Conservation (phyloP, 176 grass and related monocot genomes). For the Eragrostis nindensis region DNA sequence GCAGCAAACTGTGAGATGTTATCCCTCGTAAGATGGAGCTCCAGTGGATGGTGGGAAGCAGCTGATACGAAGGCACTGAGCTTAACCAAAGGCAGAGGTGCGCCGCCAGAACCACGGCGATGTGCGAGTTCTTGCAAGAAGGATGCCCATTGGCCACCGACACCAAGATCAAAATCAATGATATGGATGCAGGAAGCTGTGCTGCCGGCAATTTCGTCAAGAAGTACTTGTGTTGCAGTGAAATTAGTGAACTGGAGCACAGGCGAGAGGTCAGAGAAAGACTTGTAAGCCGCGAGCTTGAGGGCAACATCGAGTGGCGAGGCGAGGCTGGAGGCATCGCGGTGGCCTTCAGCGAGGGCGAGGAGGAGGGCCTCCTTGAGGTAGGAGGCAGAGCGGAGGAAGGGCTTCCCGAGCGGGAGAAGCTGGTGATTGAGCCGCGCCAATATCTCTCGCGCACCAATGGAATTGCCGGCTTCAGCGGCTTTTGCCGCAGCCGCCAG, state of each 20-base stretch:
- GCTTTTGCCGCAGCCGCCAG: slow-evolving; percentile 80
- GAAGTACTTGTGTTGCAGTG: slow-evolving; percentile 73
- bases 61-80: slow-evolving; percentile 68
- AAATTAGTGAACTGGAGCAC: slow-evolving; percentile 83
- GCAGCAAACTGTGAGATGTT: slow-evolving; percentile 75
- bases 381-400: slow-evolving; percentile 92
- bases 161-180: slow-evolving; percentile 81
- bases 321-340: slow-evolving; percentile 31
- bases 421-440: slow-evolving; percentile 99
- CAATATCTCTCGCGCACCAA: slow-evolving; percentile 96
- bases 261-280: slow-evolving; percentile 80
- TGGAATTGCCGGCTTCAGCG: slow-evolving; percentile 70
- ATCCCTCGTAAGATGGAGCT: slow-evolving; percentile 70
- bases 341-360: slow-evolving; percentile 53
- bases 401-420: slow-evolving; percentile 86
- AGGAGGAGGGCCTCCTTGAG: slow-evolving; percentile 88
- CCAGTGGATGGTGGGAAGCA: slow-evolving; percentile 65
- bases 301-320: slow-evolving; percentile 64
- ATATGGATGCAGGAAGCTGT: slow-evolving; percentile 66
- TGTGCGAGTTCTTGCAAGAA: slow-evolving; percentile 91
- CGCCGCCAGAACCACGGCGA: slow-evolving; percentile 29
- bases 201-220: slow-evolving; percentile 64
- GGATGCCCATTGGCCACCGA: slow-evolving; percentile 86
- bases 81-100: slow-evolving; percentile 55
- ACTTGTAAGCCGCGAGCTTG: slow-evolving; percentile 79